These are phyloP conservation scores for Jackrogersella multiformis DNA, from an alignment of 495 filamentous ascomycete species.

Conservation along the genomic window DNA sequence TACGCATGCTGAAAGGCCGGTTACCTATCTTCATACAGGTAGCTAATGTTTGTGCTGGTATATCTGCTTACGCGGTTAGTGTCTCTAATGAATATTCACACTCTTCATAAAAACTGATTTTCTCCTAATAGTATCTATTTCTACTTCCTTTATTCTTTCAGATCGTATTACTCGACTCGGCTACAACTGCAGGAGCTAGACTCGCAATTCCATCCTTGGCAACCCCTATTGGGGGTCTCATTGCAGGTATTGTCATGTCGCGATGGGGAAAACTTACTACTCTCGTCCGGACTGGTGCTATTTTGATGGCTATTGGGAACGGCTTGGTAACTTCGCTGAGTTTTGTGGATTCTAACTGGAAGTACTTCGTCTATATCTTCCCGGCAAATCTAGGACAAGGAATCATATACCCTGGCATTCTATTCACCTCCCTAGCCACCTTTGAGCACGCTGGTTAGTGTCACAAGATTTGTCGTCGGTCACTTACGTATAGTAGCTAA, in stretches of 20 bases:
- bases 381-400: constrained; percentile 72
- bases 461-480: not conserved
- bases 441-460: constrained; percentile 68
- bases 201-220: constrained; percentile 69
- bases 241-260: constrained; percentile 71
- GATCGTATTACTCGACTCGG: constrained; percentile 67
- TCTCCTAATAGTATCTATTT: constrained; percentile 66
- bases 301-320: constrained; percentile 70
- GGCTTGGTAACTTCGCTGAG: constrained; percentile 61
- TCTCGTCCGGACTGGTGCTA: constrained; percentile 63
- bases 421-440: constrained; percentile 70
- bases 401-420: constrained; percentile 68
- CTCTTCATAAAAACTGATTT: not conserved
- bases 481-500: not conserved
- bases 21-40: constrained; percentile 64
- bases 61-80: constrained; percentile 71
- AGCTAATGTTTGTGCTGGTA: constrained; percentile 68
- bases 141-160: constrained; percentile 72
- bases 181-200: constrained; percentile 66
- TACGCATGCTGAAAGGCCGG: constrained; percentile 63
- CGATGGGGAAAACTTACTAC: constrained; percentile 67
- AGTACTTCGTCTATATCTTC: constrained; percentile 70
- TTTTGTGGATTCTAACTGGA: constrained; percentile 69
- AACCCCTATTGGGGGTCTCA: constrained; percentile 67
- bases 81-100: not conserved